phyloP scores from a whole-genome alignment of 2,329 filamentous ascomycete genomes.

The Colletotrichum sp. region DNA sequence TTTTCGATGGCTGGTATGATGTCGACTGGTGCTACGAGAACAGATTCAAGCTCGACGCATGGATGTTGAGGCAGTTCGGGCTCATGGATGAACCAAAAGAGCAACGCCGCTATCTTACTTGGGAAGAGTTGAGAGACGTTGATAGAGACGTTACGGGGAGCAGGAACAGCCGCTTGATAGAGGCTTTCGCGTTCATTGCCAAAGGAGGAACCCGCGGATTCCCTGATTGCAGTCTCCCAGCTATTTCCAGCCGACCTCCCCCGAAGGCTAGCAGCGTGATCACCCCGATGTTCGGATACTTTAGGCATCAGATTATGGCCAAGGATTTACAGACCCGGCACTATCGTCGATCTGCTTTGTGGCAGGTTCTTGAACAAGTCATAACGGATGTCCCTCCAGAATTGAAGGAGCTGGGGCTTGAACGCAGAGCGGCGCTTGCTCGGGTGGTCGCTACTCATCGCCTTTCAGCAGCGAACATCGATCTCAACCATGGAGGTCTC shows the following conservation, averaged over 20 bases:
- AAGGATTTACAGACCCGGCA: neutral
- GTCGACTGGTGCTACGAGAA: neutral
- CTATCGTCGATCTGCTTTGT: too few species aligned
- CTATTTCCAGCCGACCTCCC: neutral
- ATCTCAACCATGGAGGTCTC: too few species aligned
- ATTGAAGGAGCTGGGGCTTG: too few species aligned
- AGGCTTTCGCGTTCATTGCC: neutral
- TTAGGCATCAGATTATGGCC: neutral
- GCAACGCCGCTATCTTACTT: neutral
- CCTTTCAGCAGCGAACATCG: too few species aligned
- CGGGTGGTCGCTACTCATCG: too few species aligned
- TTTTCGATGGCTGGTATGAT: neutral
- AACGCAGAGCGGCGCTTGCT: too few species aligned
- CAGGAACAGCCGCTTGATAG: neutral
- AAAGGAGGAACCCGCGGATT: neutral
- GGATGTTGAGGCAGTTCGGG: neutral
- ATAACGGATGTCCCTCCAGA: too few species aligned
- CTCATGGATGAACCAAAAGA: neutral
- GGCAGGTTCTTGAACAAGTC: too few species aligned
- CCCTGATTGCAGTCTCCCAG: neutral
- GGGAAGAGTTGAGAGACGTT: neutral
- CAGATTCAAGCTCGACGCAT: neutral
- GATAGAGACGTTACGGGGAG: rapidly evolving
- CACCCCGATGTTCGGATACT: neutral
- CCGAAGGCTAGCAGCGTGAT: neutral